These are phyloP conservation scores for Capsella rubella DNA, from an alignment of 441 rosid genomes.

Conservation along the genomic window DNA sequence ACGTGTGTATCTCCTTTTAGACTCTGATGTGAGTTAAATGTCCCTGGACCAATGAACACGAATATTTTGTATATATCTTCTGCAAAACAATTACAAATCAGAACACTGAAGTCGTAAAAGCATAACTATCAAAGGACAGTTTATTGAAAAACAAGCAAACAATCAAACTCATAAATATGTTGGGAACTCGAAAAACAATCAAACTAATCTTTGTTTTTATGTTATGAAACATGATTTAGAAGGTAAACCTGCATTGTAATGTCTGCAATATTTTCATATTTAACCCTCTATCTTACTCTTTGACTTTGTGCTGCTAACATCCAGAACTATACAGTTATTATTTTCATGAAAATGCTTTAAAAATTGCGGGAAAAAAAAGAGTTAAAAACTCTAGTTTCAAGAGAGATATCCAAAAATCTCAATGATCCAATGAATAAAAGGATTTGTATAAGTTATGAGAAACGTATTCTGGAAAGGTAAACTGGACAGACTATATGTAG, in stretches of 20 bases:
- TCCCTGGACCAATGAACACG: not conserved
- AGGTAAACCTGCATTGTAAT: too few relatives aligned
- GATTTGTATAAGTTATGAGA: not conserved
- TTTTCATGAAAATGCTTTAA: not conserved
- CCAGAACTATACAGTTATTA: not conserved
- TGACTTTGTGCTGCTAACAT: not conserved
- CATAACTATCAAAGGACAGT: not conserved
- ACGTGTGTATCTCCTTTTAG: too few relatives aligned
- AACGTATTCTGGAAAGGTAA: not conserved
- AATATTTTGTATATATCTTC: not conserved
- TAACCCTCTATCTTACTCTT: not conserved
- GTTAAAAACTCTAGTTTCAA: not conserved
- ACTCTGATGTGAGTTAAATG: not conserved
- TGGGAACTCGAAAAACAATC: not conserved
- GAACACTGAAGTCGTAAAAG: not conserved
- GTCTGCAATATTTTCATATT: too few relatives aligned
- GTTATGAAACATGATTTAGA: not conserved
- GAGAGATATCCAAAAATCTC: slow-evolving; percentile 10
- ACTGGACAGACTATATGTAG: not conserved
- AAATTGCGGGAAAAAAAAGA: not conserved
- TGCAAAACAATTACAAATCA: not conserved
- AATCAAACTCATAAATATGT: too few relatives aligned
- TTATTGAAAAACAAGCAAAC: too few relatives aligned
- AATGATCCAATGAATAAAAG: not conserved
- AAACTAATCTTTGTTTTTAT: too few relatives aligned